These are phyloP conservation scores for Solanum gandarillasii DNA, from an alignment of 257 asterid species.

Conservation along the genomic window DNA sequence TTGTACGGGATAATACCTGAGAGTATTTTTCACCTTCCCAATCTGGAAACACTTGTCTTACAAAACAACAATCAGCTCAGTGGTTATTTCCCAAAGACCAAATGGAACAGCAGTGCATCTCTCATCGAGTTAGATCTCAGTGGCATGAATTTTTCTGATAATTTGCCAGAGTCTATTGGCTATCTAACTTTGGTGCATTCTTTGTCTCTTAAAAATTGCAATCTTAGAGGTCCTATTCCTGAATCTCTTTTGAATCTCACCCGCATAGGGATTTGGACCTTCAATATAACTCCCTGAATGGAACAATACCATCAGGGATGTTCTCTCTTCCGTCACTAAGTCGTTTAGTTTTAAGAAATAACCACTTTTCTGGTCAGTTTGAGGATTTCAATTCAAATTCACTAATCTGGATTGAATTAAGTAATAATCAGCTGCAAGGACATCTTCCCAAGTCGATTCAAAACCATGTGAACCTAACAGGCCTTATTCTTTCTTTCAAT, in stretches of 20 bases:
- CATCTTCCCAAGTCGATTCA: neutral
- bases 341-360: accelerated
- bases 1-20: neutral
- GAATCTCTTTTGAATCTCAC: neutral
- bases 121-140: neutral
- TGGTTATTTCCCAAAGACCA: neutral
- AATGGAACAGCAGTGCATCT: neutral
- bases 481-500: neutral
- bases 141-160: neutral
- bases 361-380: neutral
- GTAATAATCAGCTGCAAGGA: neutral
- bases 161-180: neutral
- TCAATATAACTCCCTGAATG: neutral
- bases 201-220: neutral
- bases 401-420: neutral
- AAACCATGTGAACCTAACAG: neutral
- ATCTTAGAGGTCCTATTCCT: neutral
- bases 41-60: neutral
- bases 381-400: neutral
- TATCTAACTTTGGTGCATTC: neutral
- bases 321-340: neutral
- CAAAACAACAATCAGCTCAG: neutral
- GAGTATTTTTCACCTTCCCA: neutral
- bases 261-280: neutral
- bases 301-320: neutral